Percentiles rank a stretch among this genome's conserved stretches.
Evolutionary conservation across 2,329 filamentous ascomycete genomes (phyloP).

Genomic region (Xylariaceae sp.): DNA sequence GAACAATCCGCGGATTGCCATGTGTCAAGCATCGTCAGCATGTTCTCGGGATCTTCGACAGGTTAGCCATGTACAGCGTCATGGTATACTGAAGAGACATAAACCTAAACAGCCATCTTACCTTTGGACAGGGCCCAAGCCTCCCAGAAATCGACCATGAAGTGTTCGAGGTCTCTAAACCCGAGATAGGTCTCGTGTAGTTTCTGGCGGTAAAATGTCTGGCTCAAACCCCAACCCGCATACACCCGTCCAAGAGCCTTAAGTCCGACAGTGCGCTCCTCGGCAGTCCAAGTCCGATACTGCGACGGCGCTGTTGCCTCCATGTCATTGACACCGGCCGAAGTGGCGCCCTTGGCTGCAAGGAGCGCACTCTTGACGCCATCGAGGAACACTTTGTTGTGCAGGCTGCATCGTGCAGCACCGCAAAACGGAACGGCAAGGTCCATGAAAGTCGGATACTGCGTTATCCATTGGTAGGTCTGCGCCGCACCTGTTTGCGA

Average conservation of each 20-base stretch:
- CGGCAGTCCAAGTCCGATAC: conserved; percentile 45
- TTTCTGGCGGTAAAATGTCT: conserved; percentile 69
- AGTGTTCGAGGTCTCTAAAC: conserved; percentile 65
- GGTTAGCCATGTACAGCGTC: not conserved
- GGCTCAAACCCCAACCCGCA: conserved; percentile 76
- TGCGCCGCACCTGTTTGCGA: conserved; percentile 51
- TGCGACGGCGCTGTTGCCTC: conserved; percentile 36
- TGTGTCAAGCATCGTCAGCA: conserved; percentile 69
- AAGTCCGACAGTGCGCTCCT: conserved; percentile 47
- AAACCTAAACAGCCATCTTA: conserved; percentile 20
- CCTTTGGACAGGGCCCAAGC: conserved; percentile 64
- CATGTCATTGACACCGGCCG: conserved; percentile 45
- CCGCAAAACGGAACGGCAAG: conserved; percentile 62
- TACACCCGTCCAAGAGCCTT: conserved; percentile 72
- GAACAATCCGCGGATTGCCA: conserved; percentile 74
- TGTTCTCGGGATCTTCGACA: conserved; percentile 60
- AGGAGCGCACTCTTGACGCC: conserved; percentile 55
- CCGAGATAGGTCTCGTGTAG: conserved; percentile 61
- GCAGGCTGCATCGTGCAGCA: conserved; percentile 56
- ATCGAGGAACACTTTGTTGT: conserved; percentile 61
- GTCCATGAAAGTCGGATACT: conserved; percentile 62
- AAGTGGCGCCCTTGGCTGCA: conserved; percentile 49
- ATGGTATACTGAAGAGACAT: not conserved
- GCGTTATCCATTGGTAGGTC: conserved; percentile 58
- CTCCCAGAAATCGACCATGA: conserved; percentile 73